Base-by-base conservation (phyloP, 1,284 basidiomycete genomes). In the Fomitopsis palustris region DNA sequence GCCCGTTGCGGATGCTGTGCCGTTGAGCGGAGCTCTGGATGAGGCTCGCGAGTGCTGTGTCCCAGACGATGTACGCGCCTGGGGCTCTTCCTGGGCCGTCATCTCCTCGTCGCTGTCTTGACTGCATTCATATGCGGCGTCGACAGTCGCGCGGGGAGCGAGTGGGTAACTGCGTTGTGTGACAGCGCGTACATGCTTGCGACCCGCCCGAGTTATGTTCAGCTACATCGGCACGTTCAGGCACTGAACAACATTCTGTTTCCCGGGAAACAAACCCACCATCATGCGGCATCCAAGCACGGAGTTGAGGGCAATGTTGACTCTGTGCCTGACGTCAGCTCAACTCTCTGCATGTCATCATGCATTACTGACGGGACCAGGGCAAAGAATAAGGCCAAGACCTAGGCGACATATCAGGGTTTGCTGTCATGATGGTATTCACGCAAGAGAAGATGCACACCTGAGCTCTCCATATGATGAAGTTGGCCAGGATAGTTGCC, bases 241-340 rank as follows among this genome's bases (percentile, higher is more conserved):
- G 14, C 12, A 10, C 42, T 21, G 19, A 17, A 41, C 21, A 19
- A 14, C 10, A 19, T 21, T 14, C 19, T 10, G 42, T 8, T 3
- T 4, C 19, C 19, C 23, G 23, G 12, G 21, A 4, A 12, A 10
- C 9, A 6, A 8, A 19, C 52, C 17, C 35, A 61, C 60, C 47
- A 61, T 31, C 55, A 61, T 56, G 25, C 53, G 60, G 31, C 60
- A 58, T 4, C 60, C 60, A 2, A 61, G 35, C n/a, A 57, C 54
- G 19, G 60, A 61, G 42, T 58, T 56, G 19, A 51, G 16, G 9
- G 39, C 55, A 5, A 56, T 56, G 17, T 12, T 33, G 25, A 56
- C 35, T 16, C 55, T 56, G 37, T 12, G 4, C 1, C 14, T 6
- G 25, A 33, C 19, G 19, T 45, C 35, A 55, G 54, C 4, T 42